Evolutionary conservation across 139 green algal genomes (phyloP).

Genomic region (Zygnema circumcarinatum): DNA sequence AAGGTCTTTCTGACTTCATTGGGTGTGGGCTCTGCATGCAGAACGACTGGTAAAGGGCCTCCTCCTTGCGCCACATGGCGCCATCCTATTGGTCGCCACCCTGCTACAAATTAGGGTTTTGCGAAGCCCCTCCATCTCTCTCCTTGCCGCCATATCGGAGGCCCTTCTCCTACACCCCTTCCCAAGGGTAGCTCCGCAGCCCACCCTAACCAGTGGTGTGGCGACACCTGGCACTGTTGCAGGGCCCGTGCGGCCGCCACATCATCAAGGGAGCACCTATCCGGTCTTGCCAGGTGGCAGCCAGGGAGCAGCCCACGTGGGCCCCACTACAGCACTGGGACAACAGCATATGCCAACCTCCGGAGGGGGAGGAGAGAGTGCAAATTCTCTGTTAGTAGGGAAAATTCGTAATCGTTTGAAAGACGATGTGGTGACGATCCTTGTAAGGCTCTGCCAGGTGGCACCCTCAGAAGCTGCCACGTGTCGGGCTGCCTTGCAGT

Average conservation of each 20-base stretch:
- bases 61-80: constrained; percentile 11
- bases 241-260: neutral
- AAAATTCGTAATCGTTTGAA: neutral
- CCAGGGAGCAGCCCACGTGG: no score
- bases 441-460: neutral
- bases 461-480: neutral
- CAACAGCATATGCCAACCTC: neutral
- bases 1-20: no score
- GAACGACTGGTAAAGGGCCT: constrained; percentile 23
- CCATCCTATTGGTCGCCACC: neutral
- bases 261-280: no score
- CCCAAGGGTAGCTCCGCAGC: neutral
- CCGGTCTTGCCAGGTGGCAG: neutral
- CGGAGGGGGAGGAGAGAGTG: neutral
- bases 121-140: neutral
- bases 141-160: neutral
- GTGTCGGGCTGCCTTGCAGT: neutral
- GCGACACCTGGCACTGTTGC: neutral
- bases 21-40: no score
- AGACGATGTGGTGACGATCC: neutral
- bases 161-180: neutral
- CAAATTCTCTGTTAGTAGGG: neutral
- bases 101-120: neutral
- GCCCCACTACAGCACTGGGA: no score
- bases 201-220: neutral